Base-by-base conservation (phyloP, 129 eudicot genomes). In the Centrapalus pauciflorus region DNA sequence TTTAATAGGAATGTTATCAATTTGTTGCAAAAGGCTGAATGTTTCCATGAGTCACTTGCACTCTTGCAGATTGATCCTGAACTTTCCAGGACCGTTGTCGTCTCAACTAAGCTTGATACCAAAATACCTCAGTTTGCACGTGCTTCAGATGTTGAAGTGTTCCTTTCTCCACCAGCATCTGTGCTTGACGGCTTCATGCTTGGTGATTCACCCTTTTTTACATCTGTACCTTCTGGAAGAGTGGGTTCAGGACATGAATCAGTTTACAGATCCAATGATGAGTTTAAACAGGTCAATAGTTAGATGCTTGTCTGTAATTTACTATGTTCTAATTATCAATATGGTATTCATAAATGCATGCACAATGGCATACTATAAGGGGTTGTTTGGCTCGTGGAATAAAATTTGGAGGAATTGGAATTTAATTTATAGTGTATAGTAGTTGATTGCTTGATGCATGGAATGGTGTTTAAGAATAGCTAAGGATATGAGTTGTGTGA, bases 171-270 rank as follows among this genome's bases (percentile, higher is more conserved):
- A 50, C 95, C 96, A 71, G 81, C 83, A 38, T 74, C 80, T 63
- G 86, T 87, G 7, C 90, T 93, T 63, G 96, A 93, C 58, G 95
- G 98, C 6, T 88, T 88, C 76, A 88, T 93, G 90, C 73, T 93
- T 61, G 98, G 98, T 16, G 96, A 86, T 78, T 93, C 98, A 25
- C 98, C 98, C n/a, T 93, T 93, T 75, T 93, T 93, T 86, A 93
- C 98, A 40, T 93, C 98, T 67, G 98, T 93, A 48, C 98, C 98
- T 63, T 93, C 96, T n/a, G 98, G 98, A 85, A 82, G 98, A 82
- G 98, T 93, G 73, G 98, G 98, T 75, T 77, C 75, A 33, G 96
- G 89, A 25, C 98, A 48, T 69, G 95, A 86, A 75, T 85, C 98
- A 52, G 96, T 93, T 66, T 93, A 75, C 81, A 73, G 88, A 82